Percentiles rank a stretch among this genome's conserved stretches.
These are phyloP conservation scores for Byssothecium circinans DNA, from an alignment of 2,329 filamentous ascomycete species.

Conservation along the genomic window DNA sequence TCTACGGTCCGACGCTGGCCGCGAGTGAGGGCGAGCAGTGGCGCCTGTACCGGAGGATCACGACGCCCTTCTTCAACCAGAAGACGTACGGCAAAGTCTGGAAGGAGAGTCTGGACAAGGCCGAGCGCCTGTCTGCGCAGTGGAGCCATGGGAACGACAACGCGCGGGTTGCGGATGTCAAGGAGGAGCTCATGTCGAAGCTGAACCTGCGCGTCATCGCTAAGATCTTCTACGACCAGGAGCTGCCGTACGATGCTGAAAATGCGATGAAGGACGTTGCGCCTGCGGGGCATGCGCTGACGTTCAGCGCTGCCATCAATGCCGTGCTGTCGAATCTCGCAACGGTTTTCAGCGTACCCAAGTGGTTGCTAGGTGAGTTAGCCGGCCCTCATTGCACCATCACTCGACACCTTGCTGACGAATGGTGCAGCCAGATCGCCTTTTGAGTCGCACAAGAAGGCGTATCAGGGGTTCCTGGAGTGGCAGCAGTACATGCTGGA, in stretches of 20 bases:
- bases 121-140: not conserved
- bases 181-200: not conserved
- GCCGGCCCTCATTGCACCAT: too few species aligned
- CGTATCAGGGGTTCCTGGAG: slow-evolving; percentile 5
- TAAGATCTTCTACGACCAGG: not conserved
- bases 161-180: not conserved
- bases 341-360: not conserved
- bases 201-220: not conserved
- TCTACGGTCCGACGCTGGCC: slow-evolving; percentile 1
- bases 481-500: slow-evolving; percentile 10
- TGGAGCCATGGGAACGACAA: not conserved
- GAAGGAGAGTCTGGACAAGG: not conserved
- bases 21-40: not conserved
- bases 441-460: slow-evolving; percentile 7
- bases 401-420: too few species aligned
- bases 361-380: not conserved
- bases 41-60: not conserved
- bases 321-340: not conserved
- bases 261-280: not conserved
- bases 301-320: not conserved
- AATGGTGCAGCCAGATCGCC: slow-evolving; percentile 10
- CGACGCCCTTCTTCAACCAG: slow-evolving; percentile 1
- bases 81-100: not conserved
- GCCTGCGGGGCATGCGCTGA: not conserved
- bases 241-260: not conserved